phyloP scores from a whole-genome alignment of 768 basidiomycete genomes.

The Naematelia encephala region DNA sequence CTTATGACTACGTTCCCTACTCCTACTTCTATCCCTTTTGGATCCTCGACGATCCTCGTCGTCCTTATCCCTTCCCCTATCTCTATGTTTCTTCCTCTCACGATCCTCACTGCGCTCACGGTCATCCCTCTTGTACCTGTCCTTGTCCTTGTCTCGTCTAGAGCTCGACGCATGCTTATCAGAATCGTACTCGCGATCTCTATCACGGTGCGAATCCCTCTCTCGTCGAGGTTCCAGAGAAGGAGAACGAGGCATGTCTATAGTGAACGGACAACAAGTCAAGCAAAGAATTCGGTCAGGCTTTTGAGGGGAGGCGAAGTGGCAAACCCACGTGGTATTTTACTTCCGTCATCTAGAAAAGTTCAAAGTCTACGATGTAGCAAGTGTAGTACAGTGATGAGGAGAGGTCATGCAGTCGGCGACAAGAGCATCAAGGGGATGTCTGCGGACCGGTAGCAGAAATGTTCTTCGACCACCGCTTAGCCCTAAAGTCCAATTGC shows the following conservation, averaged over 20 bases:
- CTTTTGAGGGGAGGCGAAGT: background rate
- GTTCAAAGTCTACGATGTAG: background rate
- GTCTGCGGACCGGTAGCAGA: background rate
- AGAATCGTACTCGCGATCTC: slow-evolving; percentile 30
- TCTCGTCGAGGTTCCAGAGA: slow-evolving; percentile 23
- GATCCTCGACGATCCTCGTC: slow-evolving; percentile 18
- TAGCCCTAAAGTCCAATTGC: background rate
- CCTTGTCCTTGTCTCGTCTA: slow-evolving; percentile 1
- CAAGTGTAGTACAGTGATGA: background rate
- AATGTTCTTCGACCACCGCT: too few relatives aligned
- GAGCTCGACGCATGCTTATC: slow-evolving; percentile 6
- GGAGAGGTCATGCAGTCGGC: background rate
- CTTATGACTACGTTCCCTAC: slow-evolving; percentile 44
- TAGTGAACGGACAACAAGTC: background rate
- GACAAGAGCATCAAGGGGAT: background rate
- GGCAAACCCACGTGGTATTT: background rate
- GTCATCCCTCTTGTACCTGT: background rate
- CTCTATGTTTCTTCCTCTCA: slow-evolving; percentile 38
- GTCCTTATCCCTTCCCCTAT: slow-evolving; percentile 31
- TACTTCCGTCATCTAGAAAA: background rate
- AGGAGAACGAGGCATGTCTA: slow-evolving; percentile 30
- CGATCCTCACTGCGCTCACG: slow-evolving; percentile 25
- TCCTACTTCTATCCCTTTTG: slow-evolving; percentile 23
- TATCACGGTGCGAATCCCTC: slow-evolving; percentile 37
- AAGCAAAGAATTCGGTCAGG: background rate